phyloP scores from a whole-genome alignment of 2,329 filamentous ascomycete species.

The Passalora sequoiae region DNA sequence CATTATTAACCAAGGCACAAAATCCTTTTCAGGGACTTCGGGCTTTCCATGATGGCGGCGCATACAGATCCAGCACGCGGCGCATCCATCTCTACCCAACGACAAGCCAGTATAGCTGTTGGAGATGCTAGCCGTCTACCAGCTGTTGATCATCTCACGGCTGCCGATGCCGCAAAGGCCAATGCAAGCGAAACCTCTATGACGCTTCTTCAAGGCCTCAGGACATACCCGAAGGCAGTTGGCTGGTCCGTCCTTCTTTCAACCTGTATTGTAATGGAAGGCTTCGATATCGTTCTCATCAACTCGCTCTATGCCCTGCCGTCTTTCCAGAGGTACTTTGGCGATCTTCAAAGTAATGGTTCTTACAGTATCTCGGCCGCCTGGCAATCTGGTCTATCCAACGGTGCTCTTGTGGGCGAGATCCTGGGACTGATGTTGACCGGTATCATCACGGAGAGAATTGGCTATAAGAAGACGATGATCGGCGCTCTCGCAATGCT shows the following conservation, averaged over 20 bases:
- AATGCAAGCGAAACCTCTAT: conserved; percentile 48
- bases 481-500: conserved; percentile 42
- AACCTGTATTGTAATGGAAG: conserved; percentile 90
- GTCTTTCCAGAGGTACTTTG: conserved; percentile 31
- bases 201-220: conserved; percentile 66
- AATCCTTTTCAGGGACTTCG: no score
- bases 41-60: no score
- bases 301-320: conserved; percentile 74
- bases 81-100: no score
- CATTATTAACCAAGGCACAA: no score
- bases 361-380: conserved; percentile 35
- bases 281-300: conserved; percentile 75
- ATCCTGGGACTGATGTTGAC: conserved; percentile 43
- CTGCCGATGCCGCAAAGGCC: conserved; percentile 41
- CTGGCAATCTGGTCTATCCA: conserved; percentile 39
- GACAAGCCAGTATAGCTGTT: no score
- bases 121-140: no score
- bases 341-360: conserved; percentile 37
- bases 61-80: no score
- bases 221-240: conserved; percentile 80
- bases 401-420: conserved; percentile 45
- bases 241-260: conserved; percentile 79
- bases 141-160: no score
- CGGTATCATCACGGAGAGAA: conserved; percentile 43
- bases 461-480: conserved; percentile 44